phyloP scores from a whole-genome alignment of 2,329 filamentous ascomycete genomes.

The Bimuria novae-zelandiae region DNA sequence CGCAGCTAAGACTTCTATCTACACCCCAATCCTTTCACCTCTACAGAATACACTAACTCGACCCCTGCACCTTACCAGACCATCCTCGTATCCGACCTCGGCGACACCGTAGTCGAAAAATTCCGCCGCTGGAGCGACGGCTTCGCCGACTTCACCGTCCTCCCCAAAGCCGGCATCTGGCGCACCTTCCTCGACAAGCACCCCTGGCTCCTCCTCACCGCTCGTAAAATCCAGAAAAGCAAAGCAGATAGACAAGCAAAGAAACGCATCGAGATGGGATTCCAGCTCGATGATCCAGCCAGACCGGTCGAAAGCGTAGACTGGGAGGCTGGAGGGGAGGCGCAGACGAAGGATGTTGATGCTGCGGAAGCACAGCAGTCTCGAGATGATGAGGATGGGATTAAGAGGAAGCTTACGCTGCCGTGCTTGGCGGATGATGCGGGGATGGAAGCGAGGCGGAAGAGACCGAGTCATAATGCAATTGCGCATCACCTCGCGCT shows the following conservation, averaged over 20 bases:
- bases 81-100: conserved; percentile 65
- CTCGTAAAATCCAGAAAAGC: conserved; percentile 34
- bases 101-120: conserved; percentile 74
- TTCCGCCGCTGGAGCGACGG: conserved; percentile 66
- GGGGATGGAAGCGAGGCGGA: conserved; percentile 46
- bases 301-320: conserved; percentile 22
- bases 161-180: conserved; percentile 65
- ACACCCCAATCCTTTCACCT: too few species aligned
- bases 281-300: conserved; percentile 47
- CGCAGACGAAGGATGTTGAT: neutral
- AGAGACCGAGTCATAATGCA: conserved; percentile 54
- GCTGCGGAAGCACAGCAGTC: conserved; percentile 16
- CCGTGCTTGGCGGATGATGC: conserved; percentile 51
- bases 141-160: conserved; percentile 67
- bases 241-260: conserved; percentile 40
- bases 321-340: neutral
- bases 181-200: conserved; percentile 55
- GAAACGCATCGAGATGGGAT: conserved; percentile 54
- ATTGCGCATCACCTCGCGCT: conserved; percentile 67
- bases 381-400: neutral
- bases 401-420: conserved; percentile 31
- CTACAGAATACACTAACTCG: too few species aligned
- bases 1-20: too few species aligned
- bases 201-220: conserved; percentile 46
- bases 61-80: too few species aligned